Evolutionary conservation across 2,329 filamentous ascomycete genomes (phyloP).

Genomic region (Chaetomiaceae sp.): DNA sequence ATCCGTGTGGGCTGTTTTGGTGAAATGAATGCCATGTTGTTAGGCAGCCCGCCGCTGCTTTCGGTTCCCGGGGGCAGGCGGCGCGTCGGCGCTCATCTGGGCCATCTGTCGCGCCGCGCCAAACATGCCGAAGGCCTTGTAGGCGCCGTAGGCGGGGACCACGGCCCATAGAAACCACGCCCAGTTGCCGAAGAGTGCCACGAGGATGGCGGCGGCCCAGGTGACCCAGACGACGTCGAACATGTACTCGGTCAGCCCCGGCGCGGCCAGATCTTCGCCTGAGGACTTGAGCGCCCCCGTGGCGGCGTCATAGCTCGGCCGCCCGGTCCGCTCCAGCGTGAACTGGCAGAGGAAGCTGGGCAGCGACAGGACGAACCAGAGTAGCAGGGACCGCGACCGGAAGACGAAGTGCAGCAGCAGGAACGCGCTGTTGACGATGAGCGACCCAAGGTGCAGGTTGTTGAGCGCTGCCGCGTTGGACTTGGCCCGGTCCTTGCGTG

Average conservation of each 20-base stretch:
- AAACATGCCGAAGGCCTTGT: constrained; percentile 48
- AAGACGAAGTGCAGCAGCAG: constrained; percentile 62
- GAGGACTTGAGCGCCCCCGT: constrained; percentile 63
- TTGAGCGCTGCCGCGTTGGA: constrained; percentile 72
- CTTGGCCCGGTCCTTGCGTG: constrained; percentile 62
- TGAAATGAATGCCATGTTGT: too few relatives aligned
- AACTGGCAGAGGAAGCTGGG: constrained; percentile 77
- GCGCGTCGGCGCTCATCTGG: constrained; percentile 31
- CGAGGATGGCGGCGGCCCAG: constrained; percentile 69
- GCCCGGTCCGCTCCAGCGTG: constrained; percentile 76
- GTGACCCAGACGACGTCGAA: constrained; percentile 97
- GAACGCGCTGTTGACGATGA: constrained; percentile 67
- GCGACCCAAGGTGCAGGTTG: constrained; percentile 72
- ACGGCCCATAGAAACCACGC: constrained; percentile 53
- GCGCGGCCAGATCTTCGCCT: constrained; percentile 82
- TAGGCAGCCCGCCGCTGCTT: constrained; percentile 46
- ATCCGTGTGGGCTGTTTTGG: too few relatives aligned
- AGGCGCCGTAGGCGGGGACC: constrained; percentile 50
- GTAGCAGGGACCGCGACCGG: constrained; percentile 55
- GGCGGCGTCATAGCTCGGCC: constrained; percentile 63
- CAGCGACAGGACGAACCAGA: constrained; percentile 65
- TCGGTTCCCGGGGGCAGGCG: constrained; percentile 42
- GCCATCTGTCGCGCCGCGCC: constrained; percentile 50
- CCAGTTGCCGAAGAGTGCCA: constrained; percentile 73
- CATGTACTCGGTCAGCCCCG: constrained; percentile 93